Evolutionary conservation across 768 basidiomycete genomes (phyloP), one percentile per base, ranked within the genome.

Genomic region (Chalciporus pseudorubinellus): DNA sequence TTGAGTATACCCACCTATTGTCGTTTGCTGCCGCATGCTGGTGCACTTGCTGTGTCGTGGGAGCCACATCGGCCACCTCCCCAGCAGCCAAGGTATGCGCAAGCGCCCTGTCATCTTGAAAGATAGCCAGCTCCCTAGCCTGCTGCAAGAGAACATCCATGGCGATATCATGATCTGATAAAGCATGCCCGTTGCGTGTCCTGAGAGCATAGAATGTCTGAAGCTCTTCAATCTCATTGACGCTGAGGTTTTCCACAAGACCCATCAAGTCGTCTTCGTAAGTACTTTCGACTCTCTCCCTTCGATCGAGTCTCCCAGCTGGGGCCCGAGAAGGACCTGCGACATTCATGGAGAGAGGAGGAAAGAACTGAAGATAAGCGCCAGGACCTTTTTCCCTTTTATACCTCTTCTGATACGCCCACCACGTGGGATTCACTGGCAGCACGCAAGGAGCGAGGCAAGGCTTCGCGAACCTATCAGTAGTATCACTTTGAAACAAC

Each of bases 131-230:
- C 6, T 43, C 50, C 33, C 46, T 57, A 9, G 58, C 61, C 19
- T 71, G 65, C 24, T 62, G 56, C 16, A 67, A 24, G 12, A 68
- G 50, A 33, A 65, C 47, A 18, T 51, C 56, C 50, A 67, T 58
- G 2, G 66, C 65, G 1, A 63, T 2, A 7, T 69, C 66, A 3
- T 51, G 55, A 39, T 68, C 66, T 1, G 60, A 57, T 19, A 67
- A 43, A 1, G 16, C 22, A 12, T 39, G 16, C 9, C 65, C 59
- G 14, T 13, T 14, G 26, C 26, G 42, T 9, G 33, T 4, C 42
- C 53, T 52, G 21, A 6, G 44, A 2, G 43, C 28, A 26, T 58
- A 62, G 19, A 46, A 39, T 3, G 51, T 41, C 21, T 59, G 46
- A 0, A 63, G 49, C 19, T 57, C 59, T 24, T 68, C 56, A 12